These are phyloP conservation scores for Cystoderma amianthinum DNA, from an alignment of 768 basidiomycete genomes.

Conservation along the genomic window DNA sequence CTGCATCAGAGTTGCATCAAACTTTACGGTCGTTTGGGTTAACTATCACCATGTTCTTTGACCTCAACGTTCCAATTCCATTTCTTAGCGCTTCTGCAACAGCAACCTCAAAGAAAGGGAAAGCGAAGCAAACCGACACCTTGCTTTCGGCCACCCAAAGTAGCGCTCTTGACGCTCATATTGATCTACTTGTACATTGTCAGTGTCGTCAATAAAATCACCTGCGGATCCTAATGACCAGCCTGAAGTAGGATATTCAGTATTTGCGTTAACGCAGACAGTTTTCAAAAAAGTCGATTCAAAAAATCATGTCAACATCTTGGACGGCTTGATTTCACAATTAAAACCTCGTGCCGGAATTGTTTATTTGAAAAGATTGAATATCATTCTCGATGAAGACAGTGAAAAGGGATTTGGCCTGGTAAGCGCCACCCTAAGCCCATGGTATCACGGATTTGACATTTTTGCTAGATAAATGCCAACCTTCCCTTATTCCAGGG, in stretches of 20 bases:
- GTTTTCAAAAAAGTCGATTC: slow-evolving; percentile 67
- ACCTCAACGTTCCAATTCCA: slow-evolving; percentile 57
- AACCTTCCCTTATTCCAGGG: slow-evolving; percentile 51
- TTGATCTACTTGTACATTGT: slow-evolving; percentile 74
- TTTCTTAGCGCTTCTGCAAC: slow-evolving; percentile 17
- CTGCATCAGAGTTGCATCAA: too few relatives aligned
- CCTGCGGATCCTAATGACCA: slow-evolving; percentile 8
- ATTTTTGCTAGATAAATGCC: slow-evolving; percentile 70
- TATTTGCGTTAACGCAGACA: slow-evolving; percentile 71
- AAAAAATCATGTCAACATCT: slow-evolving; percentile 59
- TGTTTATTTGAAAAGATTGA: slow-evolving; percentile 67
- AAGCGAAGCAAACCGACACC: slow-evolving; percentile 44
- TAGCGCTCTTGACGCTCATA: slow-evolving; percentile 46
- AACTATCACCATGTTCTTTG: slow-evolving; percentile 57
- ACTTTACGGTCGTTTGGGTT: too few relatives aligned
- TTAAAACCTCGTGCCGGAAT: slow-evolving; percentile 53
- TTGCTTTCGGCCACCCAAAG: slow-evolving; percentile 52
- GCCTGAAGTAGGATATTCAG: slow-evolving; percentile 76
- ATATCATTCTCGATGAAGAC: slow-evolving; percentile 74
- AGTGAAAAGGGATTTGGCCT: slow-evolving; percentile 85
- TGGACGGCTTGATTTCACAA: slow-evolving; percentile 52
- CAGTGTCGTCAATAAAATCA: slow-evolving; percentile 18
- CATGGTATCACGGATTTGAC: too few relatives aligned
- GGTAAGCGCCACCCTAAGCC: slow-evolving; percentile 47
- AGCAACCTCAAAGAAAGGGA: slow-evolving; percentile 46